phyloP scores from a whole-genome alignment of 2,329 filamentous ascomycete species.

The Mycosphaerella arachidis region DNA sequence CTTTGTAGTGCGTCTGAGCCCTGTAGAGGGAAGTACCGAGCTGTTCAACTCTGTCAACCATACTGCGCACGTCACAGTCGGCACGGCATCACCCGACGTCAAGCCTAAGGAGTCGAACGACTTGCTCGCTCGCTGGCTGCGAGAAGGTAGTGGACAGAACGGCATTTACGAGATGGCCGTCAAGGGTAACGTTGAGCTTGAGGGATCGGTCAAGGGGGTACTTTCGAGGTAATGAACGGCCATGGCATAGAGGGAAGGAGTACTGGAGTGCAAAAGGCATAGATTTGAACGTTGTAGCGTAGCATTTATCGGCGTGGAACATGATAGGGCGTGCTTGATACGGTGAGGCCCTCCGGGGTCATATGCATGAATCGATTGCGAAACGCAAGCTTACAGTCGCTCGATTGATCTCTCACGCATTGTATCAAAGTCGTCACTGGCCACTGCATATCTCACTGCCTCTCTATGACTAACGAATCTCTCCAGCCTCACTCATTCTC shows the following conservation, averaged over 20 bases:
- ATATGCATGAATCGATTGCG: background rate
- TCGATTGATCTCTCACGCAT: too few relatives aligned
- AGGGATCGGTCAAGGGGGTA: conserved; percentile 52
- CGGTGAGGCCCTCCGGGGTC: too few relatives aligned
- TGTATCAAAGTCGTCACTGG: too few relatives aligned
- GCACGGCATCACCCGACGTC: conserved; percentile 67
- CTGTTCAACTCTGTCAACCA: conserved; percentile 63
- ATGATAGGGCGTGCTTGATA: background rate
- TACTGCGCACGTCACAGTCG: conserved; percentile 83
- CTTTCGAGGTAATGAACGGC: conserved; percentile 29
- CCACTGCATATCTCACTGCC: too few relatives aligned
- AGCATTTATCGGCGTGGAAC: background rate
- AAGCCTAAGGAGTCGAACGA: conserved; percentile 96
- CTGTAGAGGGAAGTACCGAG: conserved; percentile 46
- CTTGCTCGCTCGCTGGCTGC: conserved; percentile 70
- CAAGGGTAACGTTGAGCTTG: conserved; percentile 51
- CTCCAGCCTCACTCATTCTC: too few relatives aligned
- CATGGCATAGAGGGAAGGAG: background rate
- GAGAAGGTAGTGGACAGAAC: conserved; percentile 49
- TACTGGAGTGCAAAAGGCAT: background rate
- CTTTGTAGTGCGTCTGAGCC: conserved; percentile 69
- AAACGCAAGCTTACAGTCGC: too few relatives aligned
- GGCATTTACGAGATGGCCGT: conserved; percentile 54
- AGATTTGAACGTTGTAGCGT: background rate
- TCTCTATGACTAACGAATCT: too few relatives aligned